phyloP scores from a whole-genome alignment of 139 green algal species.

The Marvania coccoides region DNA sequence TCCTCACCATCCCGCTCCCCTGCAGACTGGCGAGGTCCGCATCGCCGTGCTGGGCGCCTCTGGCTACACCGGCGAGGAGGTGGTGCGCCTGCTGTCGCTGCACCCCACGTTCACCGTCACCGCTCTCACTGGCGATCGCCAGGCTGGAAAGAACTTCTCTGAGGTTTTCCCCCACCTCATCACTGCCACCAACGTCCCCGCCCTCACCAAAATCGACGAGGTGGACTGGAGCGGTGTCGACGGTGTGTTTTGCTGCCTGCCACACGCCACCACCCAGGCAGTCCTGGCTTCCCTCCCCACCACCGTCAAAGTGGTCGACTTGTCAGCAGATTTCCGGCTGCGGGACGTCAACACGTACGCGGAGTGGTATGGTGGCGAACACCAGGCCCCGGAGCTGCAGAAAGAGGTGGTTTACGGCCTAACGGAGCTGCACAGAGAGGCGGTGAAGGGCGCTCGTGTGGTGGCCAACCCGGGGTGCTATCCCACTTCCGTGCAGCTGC shows the following conservation, averaged over 20 bases:
- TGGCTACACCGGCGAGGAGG: slow-evolving; percentile 93
- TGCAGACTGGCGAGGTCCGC: slow-evolving; percentile 11
- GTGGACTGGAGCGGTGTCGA: slow-evolving; percentile 79
- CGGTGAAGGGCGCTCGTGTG: slow-evolving; percentile 62
- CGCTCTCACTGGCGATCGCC: slow-evolving; percentile 81
- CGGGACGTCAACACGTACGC: slow-evolving; percentile 72
- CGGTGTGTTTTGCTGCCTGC: slow-evolving; percentile 96
- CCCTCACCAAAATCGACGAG: slow-evolving; percentile 82
- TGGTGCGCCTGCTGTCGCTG: slow-evolving; percentile 68
- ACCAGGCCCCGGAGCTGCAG: slow-evolving; percentile 87
- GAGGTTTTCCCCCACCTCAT: slow-evolving; percentile 90
- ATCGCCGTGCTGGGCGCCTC: slow-evolving; percentile 90
- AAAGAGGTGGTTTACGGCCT: slow-evolving; percentile 94
- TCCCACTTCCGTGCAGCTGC: slow-evolving; percentile 81
- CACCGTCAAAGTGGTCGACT: slow-evolving; percentile 89
- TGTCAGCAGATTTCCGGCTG: slow-evolving; percentile 95
- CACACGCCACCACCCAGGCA: slow-evolving; percentile 92
- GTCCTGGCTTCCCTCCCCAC: slow-evolving; percentile 72
- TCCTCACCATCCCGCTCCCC: neutral
- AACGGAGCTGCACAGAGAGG: slow-evolving; percentile 83
- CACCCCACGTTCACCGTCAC: slow-evolving; percentile 80
- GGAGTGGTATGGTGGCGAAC: slow-evolving; percentile 91
- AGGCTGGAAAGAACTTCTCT: slow-evolving; percentile 84
- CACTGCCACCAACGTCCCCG: slow-evolving; percentile 50
- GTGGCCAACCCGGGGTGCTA: slow-evolving; percentile 99